Evolutionary conservation across 164 flowering plant species (phyloP).

Genomic region (Nelumbo lutea): DNA sequence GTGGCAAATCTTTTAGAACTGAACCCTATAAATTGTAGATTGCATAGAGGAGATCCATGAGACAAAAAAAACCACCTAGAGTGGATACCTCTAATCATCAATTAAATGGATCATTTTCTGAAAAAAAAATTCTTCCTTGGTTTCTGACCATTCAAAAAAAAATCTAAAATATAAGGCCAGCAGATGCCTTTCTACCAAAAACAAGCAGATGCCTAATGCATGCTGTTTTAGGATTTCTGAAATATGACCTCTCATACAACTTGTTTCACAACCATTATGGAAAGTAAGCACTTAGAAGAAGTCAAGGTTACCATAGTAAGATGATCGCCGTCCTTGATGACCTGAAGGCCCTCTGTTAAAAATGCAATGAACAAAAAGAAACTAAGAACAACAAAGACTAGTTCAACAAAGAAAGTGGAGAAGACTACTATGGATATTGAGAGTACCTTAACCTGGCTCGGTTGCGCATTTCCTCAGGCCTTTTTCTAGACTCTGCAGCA

Average conservation of each 20-base stretch:
- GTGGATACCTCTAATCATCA: no score
- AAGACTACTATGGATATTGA: background rate
- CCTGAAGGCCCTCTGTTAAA: constrained; percentile 40
- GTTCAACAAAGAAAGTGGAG: background rate
- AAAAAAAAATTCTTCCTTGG: no score
- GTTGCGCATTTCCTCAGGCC: constrained; percentile 86
- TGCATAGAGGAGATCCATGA: no score
- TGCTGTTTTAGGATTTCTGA: no score
- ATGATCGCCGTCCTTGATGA: constrained; percentile 51
- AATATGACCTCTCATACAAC: background rate
- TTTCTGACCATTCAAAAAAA: no score
- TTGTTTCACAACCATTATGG: background rate
- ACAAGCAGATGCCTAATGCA: no score
- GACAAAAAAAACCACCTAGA: no score
- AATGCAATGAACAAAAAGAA: background rate
- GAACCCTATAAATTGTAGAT: no score
- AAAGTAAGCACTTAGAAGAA: background rate
- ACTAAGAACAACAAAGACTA: background rate
- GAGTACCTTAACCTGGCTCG: constrained; percentile 48
- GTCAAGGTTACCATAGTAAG: constrained; percentile 48
- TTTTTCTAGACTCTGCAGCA: constrained; percentile 80
- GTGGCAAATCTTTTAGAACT: no score
- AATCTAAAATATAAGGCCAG: no score
- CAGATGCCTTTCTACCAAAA: no score
- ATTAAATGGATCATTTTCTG: no score